Base-by-base conservation (phyloP, 73 alveolate genomes). In the Loxodes magnus region DNA sequence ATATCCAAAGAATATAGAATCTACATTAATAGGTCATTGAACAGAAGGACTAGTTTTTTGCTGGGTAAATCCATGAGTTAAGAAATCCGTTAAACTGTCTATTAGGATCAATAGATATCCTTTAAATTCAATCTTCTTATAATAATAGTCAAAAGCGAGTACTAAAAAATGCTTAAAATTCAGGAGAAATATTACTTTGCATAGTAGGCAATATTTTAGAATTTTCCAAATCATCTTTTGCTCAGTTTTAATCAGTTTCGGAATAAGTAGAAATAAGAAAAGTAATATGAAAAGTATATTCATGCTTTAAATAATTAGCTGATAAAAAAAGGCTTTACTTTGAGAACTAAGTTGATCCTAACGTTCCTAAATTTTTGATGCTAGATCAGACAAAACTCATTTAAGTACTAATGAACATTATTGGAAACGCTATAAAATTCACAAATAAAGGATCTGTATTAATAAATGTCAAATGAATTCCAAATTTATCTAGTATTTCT, bases 81-180 rank as follows among this genome's bases (percentile, higher is more conserved):
- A 49, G 85, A 26, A 71, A 52, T 54, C 85, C 85, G 5, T 22
- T 71, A 2, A 71, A 71, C 63, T 66, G 68, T n/a, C n/a, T 67
- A 3, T 20, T 33, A 16, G 58, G 31, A 3, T 48, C 7, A 5
- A 26, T 21, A 6, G 24, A 61, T 9, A 2, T 15, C 2, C 25
- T 12, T 2, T 12, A n/a, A n/a, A n/a, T n/a, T n/a, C n/a, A n/a
- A n/a, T n/a, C n/a, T n/a, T n/a, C n/a, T n/a, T n/a, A n/a, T n/a
- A n/a, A 31, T 2, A 53, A 64, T 5, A 4, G 31, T 4, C 16
- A 42, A 6, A 15, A 30, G 30, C 61, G 26, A 20, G 49, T 4
- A 33, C 16, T 35, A 3, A 17, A 14, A 22, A 53, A 46, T 4
- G 77, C 77, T 10, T 36, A 17, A 25, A 12, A 9, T 14, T 62